Percentiles rank a stretch among this genome's conserved stretches.
Conservation (phyloP, 1,139 yeast genomes). For the Suhomyces guaymorum region DNA sequence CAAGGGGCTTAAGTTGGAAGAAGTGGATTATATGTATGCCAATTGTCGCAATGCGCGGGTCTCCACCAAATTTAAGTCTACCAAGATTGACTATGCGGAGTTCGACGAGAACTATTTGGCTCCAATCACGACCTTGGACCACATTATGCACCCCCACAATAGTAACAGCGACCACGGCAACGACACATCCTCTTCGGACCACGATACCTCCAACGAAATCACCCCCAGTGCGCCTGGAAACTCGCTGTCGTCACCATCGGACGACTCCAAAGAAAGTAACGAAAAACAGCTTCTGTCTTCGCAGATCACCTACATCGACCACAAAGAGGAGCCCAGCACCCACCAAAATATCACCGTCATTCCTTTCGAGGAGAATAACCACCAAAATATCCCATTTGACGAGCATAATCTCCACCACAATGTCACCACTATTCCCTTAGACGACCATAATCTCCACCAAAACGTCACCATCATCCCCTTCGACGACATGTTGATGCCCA, state of each 20-base stretch:
- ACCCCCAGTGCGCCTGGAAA: slow-evolving; percentile 7
- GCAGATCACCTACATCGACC: slow-evolving; percentile 10
- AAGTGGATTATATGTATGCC: slow-evolving; percentile 41
- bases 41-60: slow-evolving; percentile 47
- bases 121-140: slow-evolving; percentile 4
- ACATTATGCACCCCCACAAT: slow-evolving; percentile 5
- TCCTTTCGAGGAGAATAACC: no score
- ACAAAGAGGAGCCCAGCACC: slow-evolving; percentile 6
- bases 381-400: no score
- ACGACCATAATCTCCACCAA: neutral
- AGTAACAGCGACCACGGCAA: no score
- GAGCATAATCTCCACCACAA: no score
- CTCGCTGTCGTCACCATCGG: slow-evolving; percentile 11
- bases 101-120: slow-evolving; percentile 16
- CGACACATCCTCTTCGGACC: slow-evolving; percentile 15
- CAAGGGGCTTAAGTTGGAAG: slow-evolving; percentile 49
- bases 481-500: slow-evolving; percentile 22
- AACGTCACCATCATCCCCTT: slow-evolving; percentile 27
- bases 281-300: slow-evolving; percentile 14
- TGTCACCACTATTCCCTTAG: no score
- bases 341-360: neutral
- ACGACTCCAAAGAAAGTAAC: slow-evolving; percentile 8
- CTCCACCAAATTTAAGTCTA: slow-evolving; percentile 42
- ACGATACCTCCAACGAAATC: slow-evolving; percentile 9
- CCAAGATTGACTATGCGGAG: slow-evolving; percentile 34